Percentiles rank a stretch among this genome's conserved stretches.
Evolutionary conservation across 768 basidiomycete species (phyloP).

Genomic region (Mycena leptocephala): DNA sequence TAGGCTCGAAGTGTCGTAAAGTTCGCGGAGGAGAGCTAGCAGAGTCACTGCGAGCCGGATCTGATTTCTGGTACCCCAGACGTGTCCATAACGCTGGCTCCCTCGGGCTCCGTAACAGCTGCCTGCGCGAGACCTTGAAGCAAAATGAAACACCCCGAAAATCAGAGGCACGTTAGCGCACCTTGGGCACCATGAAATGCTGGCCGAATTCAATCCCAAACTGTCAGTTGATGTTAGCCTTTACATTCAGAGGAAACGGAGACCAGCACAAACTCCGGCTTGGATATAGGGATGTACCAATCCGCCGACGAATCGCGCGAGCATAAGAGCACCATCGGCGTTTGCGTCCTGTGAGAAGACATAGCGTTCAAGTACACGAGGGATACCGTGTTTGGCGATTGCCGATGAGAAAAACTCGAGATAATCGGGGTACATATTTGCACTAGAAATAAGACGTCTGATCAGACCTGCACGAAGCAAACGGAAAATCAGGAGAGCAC

Average conservation of each 20-base stretch:
- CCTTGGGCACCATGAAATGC: slow-evolving; percentile 30
- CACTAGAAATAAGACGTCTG: neutral
- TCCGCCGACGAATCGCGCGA: slow-evolving; percentile 20
- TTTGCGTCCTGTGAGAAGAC: slow-evolving; percentile 59
- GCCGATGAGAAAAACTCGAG: slow-evolving; percentile 59
- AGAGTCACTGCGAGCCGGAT: neutral
- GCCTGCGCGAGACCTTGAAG: slow-evolving; percentile 2
- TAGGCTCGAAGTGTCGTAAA: too few relatives aligned
- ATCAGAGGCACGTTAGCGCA: neutral
- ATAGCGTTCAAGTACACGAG: slow-evolving; percentile 63
- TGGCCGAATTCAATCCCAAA: slow-evolving; percentile 24
- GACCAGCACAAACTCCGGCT: slow-evolving; percentile 6
- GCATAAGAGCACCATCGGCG: slow-evolving; percentile 51
- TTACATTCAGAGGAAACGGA: neutral
- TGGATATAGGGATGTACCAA: slow-evolving; percentile 18
- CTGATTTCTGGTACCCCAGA: neutral
- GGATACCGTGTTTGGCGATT: slow-evolving; percentile 55
- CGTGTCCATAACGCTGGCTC: neutral
- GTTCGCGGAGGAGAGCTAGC: slow-evolving; percentile 15
- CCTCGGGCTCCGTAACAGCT: neutral
- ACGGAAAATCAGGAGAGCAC: neutral
- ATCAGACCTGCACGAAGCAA: neutral
- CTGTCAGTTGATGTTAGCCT: neutral
- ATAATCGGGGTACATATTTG: slow-evolving; percentile 25
- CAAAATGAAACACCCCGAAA: neutral